These are phyloP conservation scores for Salix exigua DNA, from an alignment of 345 rosid species.

Conservation along the genomic window DNA sequence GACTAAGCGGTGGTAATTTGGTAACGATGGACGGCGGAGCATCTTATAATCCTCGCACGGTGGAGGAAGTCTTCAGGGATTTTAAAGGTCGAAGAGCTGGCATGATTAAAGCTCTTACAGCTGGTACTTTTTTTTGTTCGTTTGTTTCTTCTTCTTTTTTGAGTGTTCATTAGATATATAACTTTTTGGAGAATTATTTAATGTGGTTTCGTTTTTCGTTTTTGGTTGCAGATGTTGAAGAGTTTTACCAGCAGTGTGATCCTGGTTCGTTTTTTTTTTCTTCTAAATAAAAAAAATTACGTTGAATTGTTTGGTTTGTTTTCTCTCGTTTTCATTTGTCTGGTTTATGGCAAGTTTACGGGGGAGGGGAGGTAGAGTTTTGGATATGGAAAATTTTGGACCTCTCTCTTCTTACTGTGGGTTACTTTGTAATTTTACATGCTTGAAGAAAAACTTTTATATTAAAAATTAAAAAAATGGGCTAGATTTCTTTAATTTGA, in stretches of 20 bases:
- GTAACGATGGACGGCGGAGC: slow-evolving; percentile 17
- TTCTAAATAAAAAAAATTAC: not conserved
- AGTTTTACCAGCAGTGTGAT: slow-evolving; percentile 26
- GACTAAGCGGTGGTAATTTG: not conserved
- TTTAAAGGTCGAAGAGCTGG: slow-evolving; percentile 27
- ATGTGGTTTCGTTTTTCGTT: not conserved
- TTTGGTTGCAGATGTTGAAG: slow-evolving; percentile 25
- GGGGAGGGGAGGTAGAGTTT: not conserved
- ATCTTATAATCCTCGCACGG: slow-evolving; percentile 24
- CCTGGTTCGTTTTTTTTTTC: slow-evolving; percentile 14
- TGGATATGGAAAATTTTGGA: not conserved
- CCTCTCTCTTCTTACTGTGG: not conserved
- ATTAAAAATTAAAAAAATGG: not conserved
- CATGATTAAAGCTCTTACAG: slow-evolving; percentile 22
- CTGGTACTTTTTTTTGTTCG: slow-evolving; percentile 1
- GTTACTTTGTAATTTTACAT: not conserved
- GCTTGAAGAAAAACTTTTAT: not conserved
- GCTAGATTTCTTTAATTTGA: not conserved
- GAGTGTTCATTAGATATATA: not conserved
- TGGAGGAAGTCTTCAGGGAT: slow-evolving; percentile 25
- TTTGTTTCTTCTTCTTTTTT: not conserved
- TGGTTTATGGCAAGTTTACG: not conserved
- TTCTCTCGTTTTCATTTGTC: not conserved
- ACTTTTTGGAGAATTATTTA: not conserved
- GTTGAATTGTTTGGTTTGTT: not conserved